Conservation (phyloP, 2,329 filamentous ascomycete species). For the Hymenoscyphus salicellus region DNA sequence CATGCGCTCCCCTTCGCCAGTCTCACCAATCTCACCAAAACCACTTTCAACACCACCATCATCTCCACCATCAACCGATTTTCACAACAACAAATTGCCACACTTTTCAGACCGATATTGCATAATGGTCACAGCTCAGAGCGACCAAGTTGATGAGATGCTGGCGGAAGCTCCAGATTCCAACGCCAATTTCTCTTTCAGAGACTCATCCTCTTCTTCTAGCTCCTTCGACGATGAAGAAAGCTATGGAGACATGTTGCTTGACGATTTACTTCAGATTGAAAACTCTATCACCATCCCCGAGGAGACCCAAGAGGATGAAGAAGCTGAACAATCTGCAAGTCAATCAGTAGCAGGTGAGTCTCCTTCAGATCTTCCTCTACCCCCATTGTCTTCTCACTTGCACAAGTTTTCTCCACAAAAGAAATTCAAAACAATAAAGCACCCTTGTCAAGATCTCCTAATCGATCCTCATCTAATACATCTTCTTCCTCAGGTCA, state of each 20-base stretch:
- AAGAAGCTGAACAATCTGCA: not conserved
- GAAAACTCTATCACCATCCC: not conserved
- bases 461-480: not conserved
- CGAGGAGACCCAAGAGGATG: not conserved
- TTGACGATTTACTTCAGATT: not conserved
- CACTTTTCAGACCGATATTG: not conserved
- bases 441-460: not conserved
- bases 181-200: too few species aligned
- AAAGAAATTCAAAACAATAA: too few species aligned
- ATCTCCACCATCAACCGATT: not conserved
- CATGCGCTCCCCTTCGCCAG: not conserved
- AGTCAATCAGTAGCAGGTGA: not conserved
- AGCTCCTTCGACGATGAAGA: not conserved
- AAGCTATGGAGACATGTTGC: not conserved
- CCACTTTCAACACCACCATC: not conserved
- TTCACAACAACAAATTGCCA: not conserved
- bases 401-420: too few species aligned
- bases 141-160: not conserved
- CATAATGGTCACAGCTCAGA: not conserved
- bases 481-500: not conserved
- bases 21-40: not conserved
- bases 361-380: too few species aligned
- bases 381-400: too few species aligned
- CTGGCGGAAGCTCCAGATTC: not conserved
- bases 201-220: not conserved